A percentile compares a stretch with the other conserved stretches of the same genome.
These are phyloP conservation scores for Alternaria arborescens DNA, from an alignment of 2,329 filamentous ascomycete species.

Conservation along the genomic window DNA sequence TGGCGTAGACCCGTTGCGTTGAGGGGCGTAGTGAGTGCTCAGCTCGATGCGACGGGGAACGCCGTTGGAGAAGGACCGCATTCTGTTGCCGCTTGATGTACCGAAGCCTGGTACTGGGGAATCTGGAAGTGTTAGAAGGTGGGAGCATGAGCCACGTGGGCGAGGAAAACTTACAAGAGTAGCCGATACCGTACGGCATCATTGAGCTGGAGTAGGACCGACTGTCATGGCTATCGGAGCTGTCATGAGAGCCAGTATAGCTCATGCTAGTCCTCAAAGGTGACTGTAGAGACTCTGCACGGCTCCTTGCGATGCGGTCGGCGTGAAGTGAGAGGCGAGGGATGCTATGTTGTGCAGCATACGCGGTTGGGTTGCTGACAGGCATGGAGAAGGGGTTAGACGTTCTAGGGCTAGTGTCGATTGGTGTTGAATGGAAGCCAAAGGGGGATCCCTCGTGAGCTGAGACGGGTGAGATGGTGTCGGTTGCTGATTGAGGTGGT, in stretches of 20 bases:
- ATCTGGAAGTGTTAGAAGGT: constrained; percentile 38
- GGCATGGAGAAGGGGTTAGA: constrained; percentile 53
- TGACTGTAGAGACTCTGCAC: constrained; percentile 55
- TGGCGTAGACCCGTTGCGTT: constrained; percentile 46
- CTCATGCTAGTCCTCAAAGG: constrained; percentile 58
- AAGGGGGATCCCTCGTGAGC: constrained; percentile 53
- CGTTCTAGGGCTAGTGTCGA: constrained; percentile 49
- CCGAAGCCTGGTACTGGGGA: constrained; percentile 53
- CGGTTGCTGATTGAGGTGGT: constrained; percentile 61
- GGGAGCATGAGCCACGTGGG: not conserved
- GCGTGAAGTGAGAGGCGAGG: constrained; percentile 55
- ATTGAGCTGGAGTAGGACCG: constrained; percentile 45
- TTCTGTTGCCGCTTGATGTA: constrained; percentile 46
- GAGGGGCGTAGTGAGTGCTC: constrained; percentile 51
- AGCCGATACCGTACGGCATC: constrained; percentile 52
- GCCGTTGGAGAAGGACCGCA: constrained; percentile 52
- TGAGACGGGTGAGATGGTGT: constrained; percentile 57
- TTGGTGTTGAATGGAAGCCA: constrained; percentile 47
- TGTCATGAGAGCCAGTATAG: constrained; percentile 48
- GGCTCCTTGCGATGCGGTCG: constrained; percentile 53
- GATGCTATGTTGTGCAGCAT: constrained; percentile 51
- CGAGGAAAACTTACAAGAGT: constrained; percentile 42
- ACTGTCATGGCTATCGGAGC: constrained; percentile 32
- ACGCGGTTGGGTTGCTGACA: constrained; percentile 42
- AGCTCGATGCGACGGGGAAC: constrained; percentile 53